phyloP scores from a whole-genome alignment of 2,329 filamentous ascomycete genomes.

The Aspergillus sojae region DNA sequence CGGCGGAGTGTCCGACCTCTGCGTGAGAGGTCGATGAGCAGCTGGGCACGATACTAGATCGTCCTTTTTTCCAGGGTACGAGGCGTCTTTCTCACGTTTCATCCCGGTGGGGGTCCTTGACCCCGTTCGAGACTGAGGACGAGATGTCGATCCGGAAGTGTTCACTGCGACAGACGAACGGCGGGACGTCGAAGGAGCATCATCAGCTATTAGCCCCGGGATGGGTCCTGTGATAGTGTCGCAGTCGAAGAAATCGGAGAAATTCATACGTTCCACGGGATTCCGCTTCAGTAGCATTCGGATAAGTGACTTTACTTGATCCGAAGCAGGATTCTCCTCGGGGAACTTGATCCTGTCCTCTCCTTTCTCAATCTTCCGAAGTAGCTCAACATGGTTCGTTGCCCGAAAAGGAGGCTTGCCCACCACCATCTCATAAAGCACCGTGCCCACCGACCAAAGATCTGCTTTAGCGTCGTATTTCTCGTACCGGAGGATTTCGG shows the following conservation, averaged over 20 bases:
- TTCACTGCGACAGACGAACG: constrained; percentile 23
- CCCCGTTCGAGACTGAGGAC: constrained; percentile 22
- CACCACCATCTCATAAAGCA: constrained; percentile 92
- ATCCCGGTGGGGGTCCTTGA: constrained; percentile 17
- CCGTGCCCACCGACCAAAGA: constrained; percentile 95
- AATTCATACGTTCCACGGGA: constrained; percentile 81
- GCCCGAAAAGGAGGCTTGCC: constrained; percentile 90
- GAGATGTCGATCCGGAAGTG: constrained; percentile 15
- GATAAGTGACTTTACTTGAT: constrained; percentile 79
- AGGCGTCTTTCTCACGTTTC: constrained; percentile 26
- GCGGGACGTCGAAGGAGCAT: constrained; percentile 51
- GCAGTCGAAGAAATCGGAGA: constrained; percentile 81
- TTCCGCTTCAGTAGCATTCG: constrained; percentile 80
- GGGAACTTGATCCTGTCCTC: constrained; percentile 86
- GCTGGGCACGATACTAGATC: constrained; percentile 24
- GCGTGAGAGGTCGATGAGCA: constrained; percentile 43
- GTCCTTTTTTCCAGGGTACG: constrained; percentile 25
- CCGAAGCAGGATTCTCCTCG: constrained; percentile 69
- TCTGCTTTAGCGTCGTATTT: constrained; percentile 97
- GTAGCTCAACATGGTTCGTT: constrained; percentile 88
- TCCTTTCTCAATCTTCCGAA: constrained; percentile 86
- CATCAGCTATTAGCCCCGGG: constrained; percentile 78
- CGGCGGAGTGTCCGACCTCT: constrained; percentile 30
- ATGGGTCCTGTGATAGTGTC: constrained; percentile 73
- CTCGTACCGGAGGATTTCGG: constrained; percentile 94